Base-by-base conservation (phyloP, 768 basidiomycete species). In the Stropharia rugosoannulata region DNA sequence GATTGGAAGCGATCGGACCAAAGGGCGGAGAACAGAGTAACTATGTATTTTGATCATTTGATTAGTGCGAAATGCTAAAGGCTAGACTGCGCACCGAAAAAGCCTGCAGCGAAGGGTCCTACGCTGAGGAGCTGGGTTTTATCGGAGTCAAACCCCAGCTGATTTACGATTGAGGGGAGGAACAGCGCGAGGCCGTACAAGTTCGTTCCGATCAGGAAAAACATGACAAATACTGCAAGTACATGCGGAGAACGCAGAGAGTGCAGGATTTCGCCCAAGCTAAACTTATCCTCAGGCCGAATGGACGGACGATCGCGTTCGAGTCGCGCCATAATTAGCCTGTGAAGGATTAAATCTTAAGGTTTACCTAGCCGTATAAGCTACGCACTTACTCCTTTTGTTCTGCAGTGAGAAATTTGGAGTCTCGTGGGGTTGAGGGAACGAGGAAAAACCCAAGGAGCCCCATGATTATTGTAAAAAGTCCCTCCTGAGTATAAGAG, bases 391-490 rank as follows among this genome's bases (percentile, higher is more conserved):
- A 71, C 68, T 71, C 68, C 62, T 70, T 72, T 59, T 73, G 59
- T n/a, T 64, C 59, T n/a, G 61, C 50, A 4, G 68, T 69, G 9
- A 74, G 60, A 42, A 70, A 65, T 39, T 64, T 67, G 13, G 67
- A 63, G 25, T 70, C 64, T 29, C 60, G 57, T 6, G 71, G 71
- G 1, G 73, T 70, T 8, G 66, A 66, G 6, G 73, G 73, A 11
- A 73, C 62, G 36, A 75, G 49, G 55, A 73, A 76, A 68, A 75
- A 80, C 0, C 75, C 70, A 25, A 66, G 32, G 11, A 78, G 25
- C 0, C 83, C 85, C 55, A 81, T 75, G 2, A 80, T 49, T 41
- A 77, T 66, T 1, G 81, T 80, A 62, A 86, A 80, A 0, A 76
- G 65, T 1, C 85, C 85, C 60, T 72, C 71, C 73, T 73, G 48